Base-by-base conservation (phyloP, 345 rosid genomes). In the Gossypium anomalum region DNA sequence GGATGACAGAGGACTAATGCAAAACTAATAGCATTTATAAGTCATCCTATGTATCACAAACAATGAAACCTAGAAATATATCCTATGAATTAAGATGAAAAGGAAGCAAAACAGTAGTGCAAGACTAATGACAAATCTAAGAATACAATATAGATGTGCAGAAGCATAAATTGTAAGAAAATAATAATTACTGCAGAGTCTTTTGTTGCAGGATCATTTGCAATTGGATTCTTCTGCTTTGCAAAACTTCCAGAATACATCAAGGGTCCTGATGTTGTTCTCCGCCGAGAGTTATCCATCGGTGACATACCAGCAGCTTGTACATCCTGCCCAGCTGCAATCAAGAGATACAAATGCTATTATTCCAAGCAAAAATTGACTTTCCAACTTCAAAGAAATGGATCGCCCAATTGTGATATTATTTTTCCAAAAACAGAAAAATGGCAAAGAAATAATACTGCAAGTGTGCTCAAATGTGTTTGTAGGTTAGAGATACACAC, bases 271-370 rank as follows among this genome's bases (percentile, higher is more conserved):
- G 98, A 90, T 70, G 83, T 62, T 65, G 81, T 67, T 80, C 98
- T 88, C 80, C 87, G 82, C 73, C 93, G 74, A 52, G 97, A 82
- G 47, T 90, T 83, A 82, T 92, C 98, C 85, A 86, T 86, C 13
- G 89, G 84, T 62, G 85, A 76, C 56, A 87, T 81, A 76, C 85
- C 79, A 34, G 75, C 72, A 9, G 81, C 82, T 44, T 87, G 81
- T 16, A 81, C 80, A 9, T 90, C 94, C 59, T 87, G 88, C 58
- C 87, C 97, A 4, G 89, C 99, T 95, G 81, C 47, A 63, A 72
- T n/a, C 63, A 65, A 63, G 25, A 74, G 75, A 81, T 47, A 9
- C 13, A n/a, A 64, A 41, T 56, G 14, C 7, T 43, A 14, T 29
- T 7, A 51, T 19, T 47, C 16, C 11, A 15, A 15, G 58, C 43